Base-by-base conservation (phyloP, 108 stramenopile genomes). In the Cyclotella kingstonii region DNA sequence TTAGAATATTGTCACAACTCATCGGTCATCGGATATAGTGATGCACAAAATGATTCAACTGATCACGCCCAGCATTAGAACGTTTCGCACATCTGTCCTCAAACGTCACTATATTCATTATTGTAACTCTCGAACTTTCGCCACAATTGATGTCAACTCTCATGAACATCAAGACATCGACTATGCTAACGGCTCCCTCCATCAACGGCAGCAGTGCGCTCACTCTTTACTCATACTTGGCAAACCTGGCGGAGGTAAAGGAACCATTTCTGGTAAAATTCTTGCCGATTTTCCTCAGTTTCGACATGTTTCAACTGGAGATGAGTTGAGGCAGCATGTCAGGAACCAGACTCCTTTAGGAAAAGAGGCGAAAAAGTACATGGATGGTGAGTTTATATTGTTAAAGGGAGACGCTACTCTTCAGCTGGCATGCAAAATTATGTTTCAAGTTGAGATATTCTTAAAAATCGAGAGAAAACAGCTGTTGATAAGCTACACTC, bases 221-320 rank as follows among this genome's bases (percentile, higher is more conserved):
- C 82, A 76, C 36, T 86, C 84, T 26, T 76, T 85, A 2, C 77
- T 93, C 38, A 94, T 97, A 51, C 66, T 95, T 3, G 96, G 94
- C 29, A 91, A 94, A 54, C 94, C 96, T 3, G 98, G 98, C 18
- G 95, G 97, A 12, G 98, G 98, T 1, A 99, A 99, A 60, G 98
- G 98, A 35, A 99, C 98, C 12, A 96, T 98, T 23, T 82, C 87
- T 2, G 83, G 79, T 23, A 95, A 95, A 52, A 92, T 98, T 60
- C 60, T 97, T 15, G 76, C 81, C 61, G 92, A 93, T 52, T 87
- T 90, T 65, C 85, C 89, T 10, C 75, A 78, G 55, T 95, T 97
- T 62, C 72, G 78, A 22, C 97, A 99, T 71, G 63, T 99, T 26
- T 94, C 92, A 25, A 95, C 95, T 6, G 98, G 98, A 0, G 97